Conservation (phyloP, 2,329 filamentous ascomycete species). For the Penicillium sp. region DNA sequence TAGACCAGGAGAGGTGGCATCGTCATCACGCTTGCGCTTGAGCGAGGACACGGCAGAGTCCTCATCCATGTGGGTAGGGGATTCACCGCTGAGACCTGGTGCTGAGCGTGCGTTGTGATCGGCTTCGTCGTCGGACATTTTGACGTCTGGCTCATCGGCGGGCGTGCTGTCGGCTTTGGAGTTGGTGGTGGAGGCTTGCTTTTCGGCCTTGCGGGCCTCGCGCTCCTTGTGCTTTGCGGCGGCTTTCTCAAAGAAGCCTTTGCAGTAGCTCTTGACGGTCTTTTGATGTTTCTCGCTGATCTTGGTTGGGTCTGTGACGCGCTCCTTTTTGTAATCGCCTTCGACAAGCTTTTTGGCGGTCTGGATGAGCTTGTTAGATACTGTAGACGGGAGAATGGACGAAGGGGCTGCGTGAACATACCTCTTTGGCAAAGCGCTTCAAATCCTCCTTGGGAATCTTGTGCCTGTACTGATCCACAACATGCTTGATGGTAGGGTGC, state of each 20-base stretch:
- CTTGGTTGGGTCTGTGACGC: constrained; percentile 78
- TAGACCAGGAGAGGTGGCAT: constrained; percentile 1
- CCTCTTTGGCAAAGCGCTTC: constrained; percentile 66
- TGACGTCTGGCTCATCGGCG: constrained; percentile 32
- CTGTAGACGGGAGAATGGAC: neutral
- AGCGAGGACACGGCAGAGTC: constrained; percentile 32
- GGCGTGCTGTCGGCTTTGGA: constrained; percentile 27
- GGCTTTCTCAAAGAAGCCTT: constrained; percentile 84
- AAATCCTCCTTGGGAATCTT: constrained; percentile 80
- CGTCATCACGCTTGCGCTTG: constrained; percentile 24
- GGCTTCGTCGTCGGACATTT: constrained; percentile 47
- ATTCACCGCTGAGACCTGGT: constrained; percentile 30
- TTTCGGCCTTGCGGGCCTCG: constrained; percentile 64
- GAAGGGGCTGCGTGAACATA: constrained; percentile 32
- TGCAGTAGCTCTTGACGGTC: constrained; percentile 80
- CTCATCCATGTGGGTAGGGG: constrained; percentile 52
- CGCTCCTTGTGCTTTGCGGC: constrained; percentile 72
- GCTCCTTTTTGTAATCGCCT: constrained; percentile 86
- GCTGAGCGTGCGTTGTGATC: constrained; percentile 10
- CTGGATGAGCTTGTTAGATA: constrained; percentile 28
- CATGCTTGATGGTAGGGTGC: constrained; percentile 79
- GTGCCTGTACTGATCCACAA: constrained; percentile 83
- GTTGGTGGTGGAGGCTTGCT: constrained; percentile 32
- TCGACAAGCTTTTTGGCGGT: constrained; percentile 86
- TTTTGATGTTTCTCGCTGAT: constrained; percentile 77